Conservation (phyloP, 176 grass and related monocot genomes). For the Metroxylon sagu region DNA sequence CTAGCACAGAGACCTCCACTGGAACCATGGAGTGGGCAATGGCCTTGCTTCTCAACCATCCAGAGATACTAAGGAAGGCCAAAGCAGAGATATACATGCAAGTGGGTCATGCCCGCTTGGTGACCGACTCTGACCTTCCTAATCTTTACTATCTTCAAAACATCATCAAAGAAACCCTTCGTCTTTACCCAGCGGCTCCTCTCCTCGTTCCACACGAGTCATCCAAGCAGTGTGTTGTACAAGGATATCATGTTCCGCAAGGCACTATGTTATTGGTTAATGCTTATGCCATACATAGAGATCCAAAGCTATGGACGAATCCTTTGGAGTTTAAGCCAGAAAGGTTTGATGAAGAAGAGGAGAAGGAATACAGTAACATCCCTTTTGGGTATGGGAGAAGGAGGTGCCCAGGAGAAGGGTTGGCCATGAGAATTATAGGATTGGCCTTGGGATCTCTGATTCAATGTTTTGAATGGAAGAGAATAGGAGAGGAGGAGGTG, state of each 20-base stretch:
- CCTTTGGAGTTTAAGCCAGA: constrained; percentile 35
- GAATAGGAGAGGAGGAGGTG: constrained; percentile 14
- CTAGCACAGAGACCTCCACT: constrained; percentile 25
- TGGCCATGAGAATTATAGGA: constrained; percentile 5
- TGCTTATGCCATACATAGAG: constrained; percentile 43
- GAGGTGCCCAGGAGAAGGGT: constrained; percentile 32
- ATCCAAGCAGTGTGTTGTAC: constrained; percentile 20
- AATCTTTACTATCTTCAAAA: constrained; percentile 30
- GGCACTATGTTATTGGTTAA: constrained; percentile 49
- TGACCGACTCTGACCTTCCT: constrained; percentile 23
- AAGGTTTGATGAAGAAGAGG: constrained; percentile 25
- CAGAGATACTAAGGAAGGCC: constrained; percentile 10
- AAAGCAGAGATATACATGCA: constrained; percentile 13
- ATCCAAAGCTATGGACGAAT: constrained; percentile 19
- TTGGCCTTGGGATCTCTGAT: constrained; percentile 18
- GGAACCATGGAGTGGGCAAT: constrained; percentile 40
- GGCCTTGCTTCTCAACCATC: constrained; percentile 55
- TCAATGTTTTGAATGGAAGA: constrained; percentile 37
- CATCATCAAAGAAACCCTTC: constrained; percentile 50
- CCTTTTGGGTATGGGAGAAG: constrained; percentile 53
- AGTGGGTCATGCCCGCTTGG: constrained; percentile 15
- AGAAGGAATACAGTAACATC: constrained; percentile 1
- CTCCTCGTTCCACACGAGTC: constrained; percentile 34
- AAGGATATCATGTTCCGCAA: constrained; percentile 9
- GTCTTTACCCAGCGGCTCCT: constrained; percentile 26